Evolutionary conservation across 129 eudicot genomes (phyloP).

Genomic region (Chrysanthemum makinoi): DNA sequence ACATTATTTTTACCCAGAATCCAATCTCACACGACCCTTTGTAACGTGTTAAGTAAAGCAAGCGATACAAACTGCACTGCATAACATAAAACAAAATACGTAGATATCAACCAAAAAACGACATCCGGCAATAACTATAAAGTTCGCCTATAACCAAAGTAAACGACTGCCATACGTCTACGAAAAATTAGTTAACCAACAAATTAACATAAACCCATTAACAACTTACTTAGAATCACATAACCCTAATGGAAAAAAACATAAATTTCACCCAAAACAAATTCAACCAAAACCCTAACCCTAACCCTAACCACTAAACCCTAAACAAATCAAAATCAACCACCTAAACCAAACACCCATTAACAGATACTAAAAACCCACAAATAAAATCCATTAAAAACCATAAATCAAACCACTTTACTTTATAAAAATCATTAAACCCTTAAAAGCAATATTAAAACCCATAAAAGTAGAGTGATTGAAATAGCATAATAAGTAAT

Average conservation of each 20-base stretch:
- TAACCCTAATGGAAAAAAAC: no score
- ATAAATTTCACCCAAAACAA: no score
- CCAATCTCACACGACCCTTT: no score
- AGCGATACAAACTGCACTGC: background rate
- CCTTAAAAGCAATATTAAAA: slow-evolving; percentile 21
- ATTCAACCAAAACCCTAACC: background rate
- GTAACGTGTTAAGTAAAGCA: slow-evolving; percentile 13
- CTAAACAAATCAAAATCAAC: background rate
- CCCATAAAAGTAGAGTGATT: background rate
- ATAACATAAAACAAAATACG: background rate
- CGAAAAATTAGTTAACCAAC: no score
- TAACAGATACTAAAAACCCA: background rate
- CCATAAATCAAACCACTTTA: slow-evolving; percentile 3
- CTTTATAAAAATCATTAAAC: slow-evolving; percentile 15
- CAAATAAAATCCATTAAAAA: background rate
- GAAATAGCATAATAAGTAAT: no score
- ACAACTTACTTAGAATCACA: no score
- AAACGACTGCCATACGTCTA: no score
- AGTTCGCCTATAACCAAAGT: no score
- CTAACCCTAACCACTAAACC: slow-evolving; percentile 9
- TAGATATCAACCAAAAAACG: background rate
- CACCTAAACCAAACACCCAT: background rate
- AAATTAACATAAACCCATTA: no score
- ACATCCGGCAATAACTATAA: background rate
- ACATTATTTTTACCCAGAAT: no score